Evolutionary conservation across 257 asterid species (phyloP).

Genomic region (Euphrasia confusa): DNA sequence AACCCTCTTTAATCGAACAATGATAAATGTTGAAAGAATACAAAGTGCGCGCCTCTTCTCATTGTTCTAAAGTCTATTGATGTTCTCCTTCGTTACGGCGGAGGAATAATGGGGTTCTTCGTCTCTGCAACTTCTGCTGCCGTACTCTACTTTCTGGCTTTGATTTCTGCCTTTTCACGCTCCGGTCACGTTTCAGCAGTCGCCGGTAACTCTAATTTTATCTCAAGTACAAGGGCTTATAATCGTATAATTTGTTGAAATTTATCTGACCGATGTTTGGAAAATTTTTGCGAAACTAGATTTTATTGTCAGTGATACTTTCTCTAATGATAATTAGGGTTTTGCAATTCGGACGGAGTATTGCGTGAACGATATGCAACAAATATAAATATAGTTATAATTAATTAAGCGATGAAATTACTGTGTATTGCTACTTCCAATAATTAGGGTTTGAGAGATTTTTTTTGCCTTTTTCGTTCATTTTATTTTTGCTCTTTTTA

Average conservation of each 20-base stretch:
- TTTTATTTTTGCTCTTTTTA: background rate
- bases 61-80: background rate
- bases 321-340: background rate
- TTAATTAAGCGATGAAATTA: conserved; percentile 16
- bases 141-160: conserved; percentile 22
- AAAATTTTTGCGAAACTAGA: conserved; percentile 8
- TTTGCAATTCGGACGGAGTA: conserved; percentile 12
- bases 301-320: conserved; percentile 8
- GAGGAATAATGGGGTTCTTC: conserved; percentile 31
- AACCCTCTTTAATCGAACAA: background rate
- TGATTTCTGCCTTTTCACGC: conserved; percentile 21
- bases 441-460: too few species aligned
- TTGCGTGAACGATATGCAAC: conserved; percentile 4
- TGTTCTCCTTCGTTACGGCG: conserved; percentile 28
- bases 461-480: too few species aligned
- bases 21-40: conserved; percentile 11
- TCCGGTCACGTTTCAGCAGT: conserved; percentile 25
- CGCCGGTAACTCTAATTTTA: conserved; percentile 33
- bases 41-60: conserved; percentile 4
- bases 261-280: conserved; percentile 13
- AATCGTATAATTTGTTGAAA: background rate
- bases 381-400: background rate
- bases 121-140: conserved; percentile 15
- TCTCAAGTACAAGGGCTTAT: conserved; percentile 3
- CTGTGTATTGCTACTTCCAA: background rate